Base-by-base conservation (phyloP, 164 flowering plant genomes). In the Kingdonia uniflora region DNA sequence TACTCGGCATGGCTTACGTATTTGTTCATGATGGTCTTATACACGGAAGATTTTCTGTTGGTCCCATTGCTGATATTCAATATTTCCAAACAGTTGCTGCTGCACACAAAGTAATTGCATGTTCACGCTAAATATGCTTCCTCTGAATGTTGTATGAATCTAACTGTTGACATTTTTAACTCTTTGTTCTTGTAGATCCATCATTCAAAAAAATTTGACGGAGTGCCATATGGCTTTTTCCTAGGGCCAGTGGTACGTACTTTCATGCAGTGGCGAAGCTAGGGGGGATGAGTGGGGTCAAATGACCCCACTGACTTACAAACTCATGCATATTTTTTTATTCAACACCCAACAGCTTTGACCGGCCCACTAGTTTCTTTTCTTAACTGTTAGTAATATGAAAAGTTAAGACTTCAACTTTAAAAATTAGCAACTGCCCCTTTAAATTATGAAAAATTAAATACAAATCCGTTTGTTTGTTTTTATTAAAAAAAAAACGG, bases 11-110 rank as follows among this genome's bases (percentile, higher is more conserved):
- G 74, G 96, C 96, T 26, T 91, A 91, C 75, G 85, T 85, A 95
- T 87, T 91, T 42, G 90, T 87, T 55, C 98, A 91, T 67, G 96
- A 91, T 48, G 98, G 98, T 51, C 82, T 91, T 14, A 95, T 91
- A 16, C 98, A 91, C 75, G 71, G 74, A 54, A 73, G 98, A 69
- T 91, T 91, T 65, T 85, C 98, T 0, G 98, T 87, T 38, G 98
- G 98, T 3, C 96, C 98, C 55, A 84, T 87, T 14, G 92, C 98
- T 15, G 51, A 87, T 54, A 95, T 91, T 20, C 96, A 95, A 2
- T 85, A 87, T 51, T 66, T 91, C 45, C 71, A 92, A 45, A 74
- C 37, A 53, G 94, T 91, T 10, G 98, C 96, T 48, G 81, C 95
- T 0, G 96, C 96, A 6, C 98, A 87, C 62, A 82, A 82, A 71